These are phyloP conservation scores for Cercospora berteroae DNA, from an alignment of 2,329 filamentous ascomycete genomes.

Conservation along the genomic window DNA sequence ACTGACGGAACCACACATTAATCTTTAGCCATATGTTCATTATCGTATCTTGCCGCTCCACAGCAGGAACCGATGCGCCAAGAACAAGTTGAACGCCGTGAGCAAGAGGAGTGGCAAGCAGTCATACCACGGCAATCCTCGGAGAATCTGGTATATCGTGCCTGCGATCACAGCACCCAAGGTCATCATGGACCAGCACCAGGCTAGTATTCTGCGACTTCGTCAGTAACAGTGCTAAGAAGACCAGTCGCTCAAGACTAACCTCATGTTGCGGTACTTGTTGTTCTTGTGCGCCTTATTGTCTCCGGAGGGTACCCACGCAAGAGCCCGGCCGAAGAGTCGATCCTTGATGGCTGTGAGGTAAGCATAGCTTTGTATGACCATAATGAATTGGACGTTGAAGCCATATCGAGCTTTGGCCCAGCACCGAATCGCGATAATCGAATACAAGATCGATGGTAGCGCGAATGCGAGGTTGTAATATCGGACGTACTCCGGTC, in stretches of 20 bases:
- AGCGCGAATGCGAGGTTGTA: slow-evolving; percentile 48
- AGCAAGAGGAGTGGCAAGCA: slow-evolving; percentile 42
- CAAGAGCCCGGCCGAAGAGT: slow-evolving; percentile 42
- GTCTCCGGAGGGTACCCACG: slow-evolving; percentile 44
- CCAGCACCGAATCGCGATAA: slow-evolving; percentile 44
- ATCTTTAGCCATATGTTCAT: background rate
- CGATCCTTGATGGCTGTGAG: slow-evolving; percentile 46
- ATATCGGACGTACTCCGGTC: slow-evolving; percentile 45
- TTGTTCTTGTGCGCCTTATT: slow-evolving; percentile 44
- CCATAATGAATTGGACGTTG: slow-evolving; percentile 46
- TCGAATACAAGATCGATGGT: slow-evolving; percentile 43
- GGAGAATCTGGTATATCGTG: slow-evolving; percentile 38
- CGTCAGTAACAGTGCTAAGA: background rate
- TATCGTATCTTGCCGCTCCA: slow-evolving; percentile 27
- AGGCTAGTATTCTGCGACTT: slow-evolving; percentile 35
- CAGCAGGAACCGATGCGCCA: slow-evolving; percentile 44
- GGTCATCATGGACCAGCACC: slow-evolving; percentile 40
- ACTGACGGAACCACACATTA: background rate
- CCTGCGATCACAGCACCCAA: slow-evolving; percentile 39
- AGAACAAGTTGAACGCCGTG: slow-evolving; percentile 43
- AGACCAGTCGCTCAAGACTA: background rate
- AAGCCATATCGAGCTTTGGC: slow-evolving; percentile 44
- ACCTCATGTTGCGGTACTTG: slow-evolving; percentile 47
- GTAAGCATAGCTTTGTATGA: slow-evolving; percentile 46
- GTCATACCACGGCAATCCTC: slow-evolving; percentile 43